phyloP scores from a whole-genome alignment of 2,329 filamentous ascomycete genomes.

The Sclerotinia nivalis region DNA sequence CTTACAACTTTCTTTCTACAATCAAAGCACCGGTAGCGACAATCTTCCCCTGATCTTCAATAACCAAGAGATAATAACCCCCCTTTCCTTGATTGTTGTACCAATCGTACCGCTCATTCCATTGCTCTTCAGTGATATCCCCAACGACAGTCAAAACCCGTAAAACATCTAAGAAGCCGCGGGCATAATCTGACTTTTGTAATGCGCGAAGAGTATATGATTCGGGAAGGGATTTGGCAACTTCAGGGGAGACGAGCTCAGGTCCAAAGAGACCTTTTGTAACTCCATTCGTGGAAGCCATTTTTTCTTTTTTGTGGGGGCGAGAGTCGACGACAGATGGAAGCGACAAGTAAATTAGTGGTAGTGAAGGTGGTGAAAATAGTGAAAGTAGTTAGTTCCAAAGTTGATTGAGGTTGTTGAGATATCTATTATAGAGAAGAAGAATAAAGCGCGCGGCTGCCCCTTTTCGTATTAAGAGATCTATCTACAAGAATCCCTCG shows the following conservation, averaged over 20 bases:
- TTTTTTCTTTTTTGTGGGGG: background rate
- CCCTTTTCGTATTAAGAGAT: conserved; percentile 13
- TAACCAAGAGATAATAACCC: conserved; percentile 83
- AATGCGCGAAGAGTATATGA: conserved; percentile 84
- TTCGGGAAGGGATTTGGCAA: conserved; percentile 70
- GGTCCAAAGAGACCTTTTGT: conserved; percentile 71
- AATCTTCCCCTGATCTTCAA: conserved; percentile 67
- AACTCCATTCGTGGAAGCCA: conserved; percentile 24
- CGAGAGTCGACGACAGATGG: no score
- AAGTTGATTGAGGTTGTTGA: background rate
- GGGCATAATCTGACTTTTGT: conserved; percentile 72
- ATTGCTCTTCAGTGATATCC: conserved; percentile 74
- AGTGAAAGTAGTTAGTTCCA: background rate
- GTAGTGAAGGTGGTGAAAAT: background rate
- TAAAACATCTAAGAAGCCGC: conserved; percentile 87
- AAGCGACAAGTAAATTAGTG: background rate
- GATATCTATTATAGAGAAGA: background rate
- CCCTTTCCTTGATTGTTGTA: conserved; percentile 65
- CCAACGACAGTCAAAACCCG: conserved; percentile 91
- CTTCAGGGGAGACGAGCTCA: conserved; percentile 74
- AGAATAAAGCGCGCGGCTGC: background rate
- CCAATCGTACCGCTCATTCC: conserved; percentile 79
- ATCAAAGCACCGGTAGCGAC: conserved; percentile 91
- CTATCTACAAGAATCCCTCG: conserved; percentile 10
- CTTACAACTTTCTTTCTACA: conserved; percentile 91